Base-by-base conservation (phyloP, 179 eudicot genomes). In the Spinacia oleracea region DNA sequence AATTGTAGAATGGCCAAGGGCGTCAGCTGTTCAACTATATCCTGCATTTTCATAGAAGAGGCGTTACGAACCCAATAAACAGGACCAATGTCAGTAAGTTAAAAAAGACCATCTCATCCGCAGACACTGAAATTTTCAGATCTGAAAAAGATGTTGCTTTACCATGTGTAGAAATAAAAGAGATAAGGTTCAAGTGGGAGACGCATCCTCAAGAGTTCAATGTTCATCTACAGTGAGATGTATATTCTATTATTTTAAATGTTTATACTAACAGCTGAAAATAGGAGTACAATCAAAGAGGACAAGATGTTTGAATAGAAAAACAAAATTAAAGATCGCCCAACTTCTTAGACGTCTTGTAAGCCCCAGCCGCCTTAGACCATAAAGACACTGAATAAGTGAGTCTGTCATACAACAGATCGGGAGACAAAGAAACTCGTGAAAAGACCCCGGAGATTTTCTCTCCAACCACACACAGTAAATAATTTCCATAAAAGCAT, bases 21-120 rank as follows among this genome's bases (percentile, higher is more conserved):
- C 29, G 90, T 85, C 75, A 93, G 87, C 81, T 91, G 93, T 78
- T 96, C 97, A 62, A 89, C 93, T 58, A 92, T 84, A 53, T 90
- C 98, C 99, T 93, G 93, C 56, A 80, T 74, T 34, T 72, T 40
- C 74, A 51, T 14, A 78, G 4, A 76, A 50, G 64, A n/a, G 71
- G 38, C 65, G 34, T 74, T 58, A 66, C 65, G 27, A 78, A 58
- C 59, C 34, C 75, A 80, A 43, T 32, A 23, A 31, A 32, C 10
- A 10, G 70, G 16, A 59, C 27, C 3, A 12, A 62, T n/a, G 62
- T 62, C 20, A 75, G 14, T 1, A 75, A 42, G 18, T 20, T 9
- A 81, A 43, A 63, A 20, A 43, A 40, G 15, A 75, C 55, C 32
- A 66, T 45, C 25, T 11, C 69, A n/a, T 71, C 48, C 3, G 56